These are phyloP conservation scores for Camellia sinensis DNA, from an alignment of 148 eudicot genomes.

Conservation along the genomic window DNA sequence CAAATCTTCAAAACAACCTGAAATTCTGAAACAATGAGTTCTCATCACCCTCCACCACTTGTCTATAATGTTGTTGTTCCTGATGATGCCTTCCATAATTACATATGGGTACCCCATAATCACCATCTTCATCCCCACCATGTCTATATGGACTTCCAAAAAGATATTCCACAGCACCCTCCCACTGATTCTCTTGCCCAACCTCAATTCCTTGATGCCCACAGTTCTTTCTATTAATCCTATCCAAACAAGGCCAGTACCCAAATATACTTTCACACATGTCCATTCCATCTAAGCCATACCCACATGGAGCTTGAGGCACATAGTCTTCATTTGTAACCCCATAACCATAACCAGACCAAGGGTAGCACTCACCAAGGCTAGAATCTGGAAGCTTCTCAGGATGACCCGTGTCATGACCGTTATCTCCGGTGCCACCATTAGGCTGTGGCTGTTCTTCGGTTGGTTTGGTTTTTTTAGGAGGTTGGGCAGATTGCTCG, in stretches of 20 bases:
- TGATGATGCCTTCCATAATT: too few relatives aligned
- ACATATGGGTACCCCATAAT: too few relatives aligned
- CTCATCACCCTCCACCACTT: too few relatives aligned
- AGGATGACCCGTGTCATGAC: background rate
- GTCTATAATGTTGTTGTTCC: too few relatives aligned
- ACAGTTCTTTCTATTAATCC: slow-evolving; percentile 23
- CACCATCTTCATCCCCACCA: too few relatives aligned
- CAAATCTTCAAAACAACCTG: too few relatives aligned
- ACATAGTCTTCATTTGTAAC: background rate
- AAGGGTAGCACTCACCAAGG: background rate
- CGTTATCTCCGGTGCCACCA: too few relatives aligned
- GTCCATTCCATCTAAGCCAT: slow-evolving; percentile 53
- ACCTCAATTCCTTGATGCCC: background rate
- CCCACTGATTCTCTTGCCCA: background rate
- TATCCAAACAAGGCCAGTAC: slow-evolving; percentile 73
- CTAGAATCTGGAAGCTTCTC: slow-evolving; percentile 16
- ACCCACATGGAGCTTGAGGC: slow-evolving; percentile 51
- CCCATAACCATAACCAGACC: slow-evolving; percentile 17
- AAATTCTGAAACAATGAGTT: too few relatives aligned
- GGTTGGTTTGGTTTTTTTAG: slow-evolving; percentile 1
- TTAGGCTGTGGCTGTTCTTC: too few relatives aligned
- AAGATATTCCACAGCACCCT: too few relatives aligned
- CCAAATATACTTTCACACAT: slow-evolving; percentile 83
- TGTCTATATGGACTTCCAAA: too few relatives aligned
- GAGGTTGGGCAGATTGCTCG: slow-evolving; percentile 10